These are phyloP conservation scores for Amyloporia xantha DNA, from an alignment of 768 basidiomycete genomes.

Conservation along the genomic window DNA sequence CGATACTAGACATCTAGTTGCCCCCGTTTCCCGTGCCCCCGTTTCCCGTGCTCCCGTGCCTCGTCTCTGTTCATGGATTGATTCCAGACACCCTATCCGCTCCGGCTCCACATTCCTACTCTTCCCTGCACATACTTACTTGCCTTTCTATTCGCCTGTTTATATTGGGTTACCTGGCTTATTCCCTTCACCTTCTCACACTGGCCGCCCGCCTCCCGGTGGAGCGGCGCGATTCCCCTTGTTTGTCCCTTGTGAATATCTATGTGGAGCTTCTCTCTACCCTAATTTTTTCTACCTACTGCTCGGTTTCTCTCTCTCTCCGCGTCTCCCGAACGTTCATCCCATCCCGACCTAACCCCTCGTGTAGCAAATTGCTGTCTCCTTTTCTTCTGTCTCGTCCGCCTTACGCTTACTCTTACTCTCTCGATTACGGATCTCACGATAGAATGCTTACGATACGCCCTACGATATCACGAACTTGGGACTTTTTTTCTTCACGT, in stretches of 20 bases:
- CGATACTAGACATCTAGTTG: slow-evolving; percentile 3
- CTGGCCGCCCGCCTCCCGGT: no score
- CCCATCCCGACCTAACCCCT: background rate
- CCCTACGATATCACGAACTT: slow-evolving; percentile 6
- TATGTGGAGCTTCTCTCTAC: background rate
- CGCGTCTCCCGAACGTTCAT: background rate
- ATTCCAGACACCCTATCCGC: background rate
- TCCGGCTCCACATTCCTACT: background rate
- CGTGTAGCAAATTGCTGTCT: slow-evolving; percentile 7
- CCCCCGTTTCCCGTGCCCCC: background rate
- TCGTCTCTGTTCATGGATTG: background rate
- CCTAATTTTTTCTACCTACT: background rate
- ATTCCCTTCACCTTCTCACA: no score
- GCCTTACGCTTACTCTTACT: background rate
- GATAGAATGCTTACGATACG: slow-evolving; percentile 3
- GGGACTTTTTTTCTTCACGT: no score
- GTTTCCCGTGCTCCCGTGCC: background rate
- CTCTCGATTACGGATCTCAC: slow-evolving; percentile 4
- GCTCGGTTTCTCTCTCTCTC: background rate
- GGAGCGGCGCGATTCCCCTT: background rate
- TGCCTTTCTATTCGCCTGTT: background rate
- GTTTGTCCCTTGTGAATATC: background rate
- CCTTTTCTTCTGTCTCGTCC: background rate
- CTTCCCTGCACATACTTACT: background rate
- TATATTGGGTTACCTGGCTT: no score